phyloP scores from a whole-genome alignment of 2,329 filamentous ascomycete species.

The Aspergillus bombycis region DNA sequence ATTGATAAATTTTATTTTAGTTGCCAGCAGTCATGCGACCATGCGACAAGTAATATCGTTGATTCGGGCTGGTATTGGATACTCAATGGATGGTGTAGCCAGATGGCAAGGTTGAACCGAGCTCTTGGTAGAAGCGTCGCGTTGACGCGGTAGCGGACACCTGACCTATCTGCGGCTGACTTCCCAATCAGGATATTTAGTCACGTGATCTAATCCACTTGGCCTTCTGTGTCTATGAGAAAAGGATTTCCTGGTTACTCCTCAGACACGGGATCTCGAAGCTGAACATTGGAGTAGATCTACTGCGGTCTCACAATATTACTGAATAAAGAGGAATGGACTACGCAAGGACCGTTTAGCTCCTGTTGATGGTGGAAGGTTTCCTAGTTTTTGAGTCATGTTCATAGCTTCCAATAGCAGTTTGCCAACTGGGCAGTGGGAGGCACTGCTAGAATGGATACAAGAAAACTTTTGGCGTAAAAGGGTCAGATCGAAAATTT shows the following conservation, averaged over 20 bases:
- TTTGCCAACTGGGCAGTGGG: background rate
- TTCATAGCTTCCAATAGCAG: background rate
- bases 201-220: conserved; percentile 1
- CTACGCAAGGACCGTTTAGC: no score
- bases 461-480: background rate
- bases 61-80: background rate
- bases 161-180: conserved; percentile 3
- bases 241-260: background rate
- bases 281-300: background rate
- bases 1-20: no score
- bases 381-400: background rate
- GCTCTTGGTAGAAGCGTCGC: background rate
- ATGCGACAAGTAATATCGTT: background rate
- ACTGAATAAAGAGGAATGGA: background rate
- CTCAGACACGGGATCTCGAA: background rate
- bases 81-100: background rate
- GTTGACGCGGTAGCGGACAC: background rate
- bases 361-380: background rate
- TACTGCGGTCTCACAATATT: background rate
- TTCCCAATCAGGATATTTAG: background rate
- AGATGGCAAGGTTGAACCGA: background rate
- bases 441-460: background rate
- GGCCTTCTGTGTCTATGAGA: background rate
- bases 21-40: background rate
- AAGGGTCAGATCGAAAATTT: background rate